Base-by-base conservation (phyloP, 495 filamentous ascomycete genomes). In the Oidiodendron maius region DNA sequence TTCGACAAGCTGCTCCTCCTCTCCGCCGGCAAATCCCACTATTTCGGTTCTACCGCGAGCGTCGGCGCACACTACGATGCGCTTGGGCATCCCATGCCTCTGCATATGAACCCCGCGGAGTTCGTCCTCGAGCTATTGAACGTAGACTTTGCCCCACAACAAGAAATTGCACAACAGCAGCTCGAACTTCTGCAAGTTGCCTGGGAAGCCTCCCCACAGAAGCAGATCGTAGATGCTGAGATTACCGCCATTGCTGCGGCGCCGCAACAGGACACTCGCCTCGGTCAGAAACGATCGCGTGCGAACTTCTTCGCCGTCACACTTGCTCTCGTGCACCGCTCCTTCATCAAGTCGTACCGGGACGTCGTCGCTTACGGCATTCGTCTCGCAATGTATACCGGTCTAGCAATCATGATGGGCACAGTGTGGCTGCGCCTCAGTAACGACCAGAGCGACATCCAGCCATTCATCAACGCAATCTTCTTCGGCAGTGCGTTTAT, bases 401-500 rank as follows among this genome's bases (percentile, higher is more conserved):
- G 72, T 9, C 71, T 90, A 28, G 86, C 87, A 0, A 80, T 91
- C 52, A 83, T 91, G 82, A 87, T 89, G 82, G 87, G 87, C 2
- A 91, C 87, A 2, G 84, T 91, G 16, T 91, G 82, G 81, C 68
- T 91, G 13, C 78, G 86, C 4, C 69, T 91, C 2, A 61, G 70
- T 12, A 67, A 81, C 1, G 59, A 68, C 2, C 85, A 91, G 54
- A 66, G 71, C 11, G 77, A 78, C 46, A 89, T 91, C 54, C 80
- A 85, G 48, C 79, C 86, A 3, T 83, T 87, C 57, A 84, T 77
- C 60, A 91, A 91, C 53, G 82, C 80, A 36, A 87, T 91, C 46
- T 52, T 87, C 75, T 89, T 87, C 61, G 86, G 86, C n/a, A 80
- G 75, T 0, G 86, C 86, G 0, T 91, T 91, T 68, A 88, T 91